phyloP scores from a whole-genome alignment of 805 yeast species.

The Candida dajiaensis region DNA sequence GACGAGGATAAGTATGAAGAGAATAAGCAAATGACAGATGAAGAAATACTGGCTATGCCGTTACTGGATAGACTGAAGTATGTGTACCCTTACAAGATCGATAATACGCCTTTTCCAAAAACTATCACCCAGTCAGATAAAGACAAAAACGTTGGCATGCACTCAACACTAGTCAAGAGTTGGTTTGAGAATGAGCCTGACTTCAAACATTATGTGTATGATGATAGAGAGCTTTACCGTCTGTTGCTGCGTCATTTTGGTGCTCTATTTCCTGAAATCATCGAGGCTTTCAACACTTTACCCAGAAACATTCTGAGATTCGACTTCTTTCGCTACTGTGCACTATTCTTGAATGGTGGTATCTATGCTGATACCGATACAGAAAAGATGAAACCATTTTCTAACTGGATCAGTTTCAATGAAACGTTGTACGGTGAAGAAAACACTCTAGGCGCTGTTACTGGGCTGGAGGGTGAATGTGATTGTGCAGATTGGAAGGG shows the following conservation, averaged over 20 bases:
- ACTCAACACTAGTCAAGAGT: slow-evolving; percentile 4
- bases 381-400: slow-evolving; percentile 40
- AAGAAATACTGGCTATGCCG: slow-evolving; percentile 7
- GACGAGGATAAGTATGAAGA: no score
- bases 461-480: slow-evolving; percentile 50
- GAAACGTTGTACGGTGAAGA: slow-evolving; percentile 8
- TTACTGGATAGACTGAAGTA: slow-evolving; percentile 8
- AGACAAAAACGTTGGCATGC: slow-evolving; percentile 38
- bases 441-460: slow-evolving; percentile 46
- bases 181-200: slow-evolving; percentile 8
- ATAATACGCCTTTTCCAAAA: slow-evolving; percentile 20
- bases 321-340: slow-evolving; percentile 52
- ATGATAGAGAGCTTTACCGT: slow-evolving; percentile 33
- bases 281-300: slow-evolving; percentile 41
- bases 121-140: slow-evolving; percentile 30
- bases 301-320: slow-evolving; percentile 49
- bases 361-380: slow-evolving; percentile 60
- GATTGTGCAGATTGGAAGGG: slow-evolving; percentile 48
- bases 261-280: slow-evolving; percentile 42
- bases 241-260: slow-evolving; percentile 24
- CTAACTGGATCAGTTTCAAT: slow-evolving; percentile 47
- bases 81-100: slow-evolving; percentile 9
- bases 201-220: slow-evolving; percentile 14
- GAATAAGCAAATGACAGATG: not conserved
- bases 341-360: slow-evolving; percentile 51